Percentiles rank a stretch among this genome's conserved stretches.
phyloP scores from a whole-genome alignment of 352 stramenopile species.

The Albugo candida region DNA sequence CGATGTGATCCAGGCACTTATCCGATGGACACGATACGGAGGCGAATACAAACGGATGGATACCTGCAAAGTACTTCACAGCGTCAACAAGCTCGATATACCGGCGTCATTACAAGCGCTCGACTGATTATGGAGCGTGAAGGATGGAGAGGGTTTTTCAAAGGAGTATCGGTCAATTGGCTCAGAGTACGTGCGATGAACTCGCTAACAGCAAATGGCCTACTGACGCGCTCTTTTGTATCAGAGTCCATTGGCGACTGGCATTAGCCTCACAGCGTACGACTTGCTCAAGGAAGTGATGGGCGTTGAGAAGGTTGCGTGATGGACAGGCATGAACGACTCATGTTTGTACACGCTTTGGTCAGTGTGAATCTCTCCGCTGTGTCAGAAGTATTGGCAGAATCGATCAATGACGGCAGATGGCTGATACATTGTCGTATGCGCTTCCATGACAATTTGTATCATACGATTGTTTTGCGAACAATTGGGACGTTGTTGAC shows the following conservation, averaged over 20 bases:
- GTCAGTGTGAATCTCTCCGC: too few species aligned
- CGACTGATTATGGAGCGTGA: conserved; percentile 52
- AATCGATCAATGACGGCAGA: too few species aligned
- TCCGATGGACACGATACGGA: conserved; percentile 67
- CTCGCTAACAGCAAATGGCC: not conserved
- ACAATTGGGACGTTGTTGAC: too few species aligned
- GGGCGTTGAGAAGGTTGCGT: conserved; percentile 37
- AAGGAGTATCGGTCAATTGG: conserved; percentile 75
- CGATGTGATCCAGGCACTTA: conserved; percentile 34
- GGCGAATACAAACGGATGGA: conserved; percentile 61
- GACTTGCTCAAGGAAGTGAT: conserved; percentile 76
- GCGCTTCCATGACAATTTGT: too few species aligned
- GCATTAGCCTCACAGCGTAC: conserved; percentile 74
- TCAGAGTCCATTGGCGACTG: conserved; percentile 68
- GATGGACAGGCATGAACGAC: too few species aligned
- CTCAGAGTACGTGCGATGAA: conserved; percentile 34
- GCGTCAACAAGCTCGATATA: conserved; percentile 29
- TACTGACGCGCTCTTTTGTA: not conserved
- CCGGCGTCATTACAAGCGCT: conserved; percentile 35
- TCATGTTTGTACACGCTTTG: too few species aligned
- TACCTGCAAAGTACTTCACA: conserved; percentile 11
- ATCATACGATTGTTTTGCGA: too few species aligned
- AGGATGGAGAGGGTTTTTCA: conserved; percentile 70
- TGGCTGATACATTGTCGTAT: too few species aligned
- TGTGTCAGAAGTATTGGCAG: too few species aligned